phyloP scores from a whole-genome alignment of 2,329 filamentous ascomycete species.

The Alternaria sp. region DNA sequence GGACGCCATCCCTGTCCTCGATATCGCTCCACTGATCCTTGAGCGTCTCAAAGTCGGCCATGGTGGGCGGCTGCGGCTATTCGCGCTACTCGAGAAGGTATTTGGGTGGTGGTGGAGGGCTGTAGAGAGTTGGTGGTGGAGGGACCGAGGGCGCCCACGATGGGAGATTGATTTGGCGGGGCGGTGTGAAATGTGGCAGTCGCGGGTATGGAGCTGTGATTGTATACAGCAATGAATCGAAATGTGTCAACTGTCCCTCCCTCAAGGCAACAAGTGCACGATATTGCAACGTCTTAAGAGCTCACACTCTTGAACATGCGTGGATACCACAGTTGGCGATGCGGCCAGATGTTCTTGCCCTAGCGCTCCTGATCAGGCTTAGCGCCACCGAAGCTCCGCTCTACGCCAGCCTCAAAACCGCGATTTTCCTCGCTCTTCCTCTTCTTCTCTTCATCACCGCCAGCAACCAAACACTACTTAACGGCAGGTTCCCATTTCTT shows the following conservation, averaged over 20 bases:
- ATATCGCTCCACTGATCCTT: slow-evolving; percentile 98
- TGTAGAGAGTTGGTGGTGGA: slow-evolving; percentile 31
- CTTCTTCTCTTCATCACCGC: slow-evolving; percentile 59
- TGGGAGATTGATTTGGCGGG: slow-evolving; percentile 36
- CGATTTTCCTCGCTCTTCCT: slow-evolving; percentile 49
- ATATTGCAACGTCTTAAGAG: slow-evolving; percentile 39
- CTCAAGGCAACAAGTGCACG: slow-evolving; percentile 21
- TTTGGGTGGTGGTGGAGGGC: slow-evolving; percentile 20
- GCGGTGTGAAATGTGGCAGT: slow-evolving; percentile 24
- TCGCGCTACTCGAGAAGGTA: not conserved
- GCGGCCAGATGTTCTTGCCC: slow-evolving; percentile 27
- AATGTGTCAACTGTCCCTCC: slow-evolving; percentile 17
- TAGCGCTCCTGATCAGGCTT: slow-evolving; percentile 27
- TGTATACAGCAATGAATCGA: slow-evolving; percentile 2
- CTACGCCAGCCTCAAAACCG: slow-evolving; percentile 31
- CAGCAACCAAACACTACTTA: slow-evolving; percentile 69
- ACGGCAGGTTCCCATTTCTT: slow-evolving; percentile 61
- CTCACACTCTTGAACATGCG: slow-evolving; percentile 21
- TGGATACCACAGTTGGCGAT: slow-evolving; percentile 17
- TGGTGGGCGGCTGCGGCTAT: slow-evolving; percentile 53
- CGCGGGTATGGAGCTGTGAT: slow-evolving; percentile 14
- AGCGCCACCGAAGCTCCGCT: slow-evolving; percentile 30
- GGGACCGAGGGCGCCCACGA: slow-evolving; percentile 46
- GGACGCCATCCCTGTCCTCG: slow-evolving; percentile 94
- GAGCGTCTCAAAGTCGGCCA: slow-evolving; percentile 86